These are phyloP conservation scores for Blastomyces silverae DNA, from an alignment of 2,329 filamentous ascomycete species.

Conservation along the genomic window DNA sequence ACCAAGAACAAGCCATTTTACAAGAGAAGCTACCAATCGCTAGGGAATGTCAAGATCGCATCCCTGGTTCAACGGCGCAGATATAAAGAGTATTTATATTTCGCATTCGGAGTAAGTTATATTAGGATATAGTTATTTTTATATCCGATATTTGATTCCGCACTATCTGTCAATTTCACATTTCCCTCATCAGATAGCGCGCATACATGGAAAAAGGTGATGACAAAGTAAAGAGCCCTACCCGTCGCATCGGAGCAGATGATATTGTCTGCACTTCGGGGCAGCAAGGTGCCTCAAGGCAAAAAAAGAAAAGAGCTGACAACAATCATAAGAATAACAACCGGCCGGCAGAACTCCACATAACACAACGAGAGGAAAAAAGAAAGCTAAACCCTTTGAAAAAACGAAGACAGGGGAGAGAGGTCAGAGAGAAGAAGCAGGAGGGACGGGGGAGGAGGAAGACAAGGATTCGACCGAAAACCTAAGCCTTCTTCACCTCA, in stretches of 20 bases:
- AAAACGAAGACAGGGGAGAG: not conserved
- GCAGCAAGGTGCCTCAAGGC: not conserved
- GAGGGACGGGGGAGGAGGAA: not conserved
- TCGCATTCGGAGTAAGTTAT: too few relatives aligned
- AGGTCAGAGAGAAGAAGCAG: not conserved
- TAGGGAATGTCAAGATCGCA: too few relatives aligned
- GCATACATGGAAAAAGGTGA: not conserved
- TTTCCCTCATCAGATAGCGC: not conserved
- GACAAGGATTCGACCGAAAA: not conserved
- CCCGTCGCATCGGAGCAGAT: not conserved
- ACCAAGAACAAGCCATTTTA: too few relatives aligned
- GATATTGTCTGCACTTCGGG: not conserved
- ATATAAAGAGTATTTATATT: too few relatives aligned
- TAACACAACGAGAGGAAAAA: not conserved
- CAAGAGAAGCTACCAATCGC: too few relatives aligned
- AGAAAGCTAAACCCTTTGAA: not conserved
- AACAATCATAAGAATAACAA: not conserved
- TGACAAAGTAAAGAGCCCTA: not conserved
- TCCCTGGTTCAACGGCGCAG: too few relatives aligned
- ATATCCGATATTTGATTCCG: not conserved
- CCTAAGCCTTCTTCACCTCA: slow-evolving; percentile 13
- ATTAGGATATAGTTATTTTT: too few relatives aligned
- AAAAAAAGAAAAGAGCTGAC: not conserved
- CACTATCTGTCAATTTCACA: slow-evolving; percentile 4
- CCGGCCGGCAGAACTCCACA: slow-evolving; percentile 7